Conservation (phyloP, 805 yeast species). For the Yarrowia sp. region DNA sequence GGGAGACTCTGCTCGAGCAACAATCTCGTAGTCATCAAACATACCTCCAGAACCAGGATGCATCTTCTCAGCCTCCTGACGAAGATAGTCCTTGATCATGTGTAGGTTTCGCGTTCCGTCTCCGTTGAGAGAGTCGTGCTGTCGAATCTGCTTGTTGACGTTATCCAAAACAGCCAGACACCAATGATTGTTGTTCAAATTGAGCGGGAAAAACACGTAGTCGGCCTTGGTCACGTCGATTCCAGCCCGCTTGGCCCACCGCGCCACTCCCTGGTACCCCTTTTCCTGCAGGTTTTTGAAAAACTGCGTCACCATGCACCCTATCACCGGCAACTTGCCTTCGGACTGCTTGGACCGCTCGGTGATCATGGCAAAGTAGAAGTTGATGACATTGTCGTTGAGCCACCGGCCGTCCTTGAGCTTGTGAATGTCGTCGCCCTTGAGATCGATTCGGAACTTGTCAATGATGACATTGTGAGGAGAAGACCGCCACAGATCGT, state of each 20-base stretch:
- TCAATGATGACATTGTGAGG: conserved; percentile 24
- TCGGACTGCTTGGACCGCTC: conserved; percentile 40
- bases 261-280: conserved; percentile 76
- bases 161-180: conserved; percentile 78
- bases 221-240: conserved; percentile 61
- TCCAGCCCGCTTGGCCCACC: conserved; percentile 81
- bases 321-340: background rate
- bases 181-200: conserved; percentile 84
- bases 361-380: conserved; percentile 58
- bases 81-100: conserved; percentile 58
- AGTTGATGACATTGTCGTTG: conserved; percentile 87
- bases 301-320: conserved; percentile 77
- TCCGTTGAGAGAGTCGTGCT: conserved; percentile 70
- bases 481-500: background rate
- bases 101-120: conserved; percentile 43
- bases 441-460: conserved; percentile 51
- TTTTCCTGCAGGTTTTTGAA: conserved; percentile 62
- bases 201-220: conserved; percentile 78
- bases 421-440: conserved; percentile 65
- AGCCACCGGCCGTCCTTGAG: conserved; percentile 74
- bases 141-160: conserved; percentile 53
- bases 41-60: conserved; percentile 39
- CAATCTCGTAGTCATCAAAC: conserved; percentile 37
- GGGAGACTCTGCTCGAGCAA: conserved; percentile 51
- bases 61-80: conserved; percentile 59